phyloP scores from a whole-genome alignment of 768 basidiomycete genomes.

The Lactarius sanguifluus region DNA sequence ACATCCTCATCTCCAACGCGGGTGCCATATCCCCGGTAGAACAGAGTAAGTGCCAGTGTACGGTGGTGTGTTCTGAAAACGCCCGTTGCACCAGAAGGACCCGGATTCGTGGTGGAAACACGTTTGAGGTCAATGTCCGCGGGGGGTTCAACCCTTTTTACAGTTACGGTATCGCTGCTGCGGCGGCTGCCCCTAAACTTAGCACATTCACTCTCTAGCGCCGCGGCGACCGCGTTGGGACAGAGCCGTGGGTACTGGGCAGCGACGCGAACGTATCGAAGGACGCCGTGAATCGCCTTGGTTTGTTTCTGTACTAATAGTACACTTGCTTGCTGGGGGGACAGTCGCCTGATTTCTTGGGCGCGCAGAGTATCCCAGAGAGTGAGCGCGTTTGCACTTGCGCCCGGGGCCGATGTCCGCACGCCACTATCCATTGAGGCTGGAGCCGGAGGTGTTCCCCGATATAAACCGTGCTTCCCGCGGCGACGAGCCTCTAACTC shows the following conservation, averaged over 20 bases:
- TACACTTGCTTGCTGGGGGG: no score
- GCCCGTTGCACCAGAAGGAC: constrained; percentile 10
- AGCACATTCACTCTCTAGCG: neutral
- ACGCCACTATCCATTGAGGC: neutral
- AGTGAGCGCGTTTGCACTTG: constrained; percentile 10
- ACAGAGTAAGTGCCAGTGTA: neutral
- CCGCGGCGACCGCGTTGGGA: constrained; percentile 6
- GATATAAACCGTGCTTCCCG: constrained; percentile 6
- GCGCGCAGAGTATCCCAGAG: constrained; percentile 12
- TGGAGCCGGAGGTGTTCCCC: neutral
- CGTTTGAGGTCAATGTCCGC: constrained; percentile 20
- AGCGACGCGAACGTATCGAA: constrained; percentile 12
- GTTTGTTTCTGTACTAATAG: neutral
- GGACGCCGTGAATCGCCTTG: constrained; percentile 16
- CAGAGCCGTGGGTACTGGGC: neutral
- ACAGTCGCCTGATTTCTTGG: neutral
- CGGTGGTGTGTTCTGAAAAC: no score
- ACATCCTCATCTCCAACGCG: constrained; percentile 16
- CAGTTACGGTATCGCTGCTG: neutral
- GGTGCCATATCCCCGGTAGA: neutral
- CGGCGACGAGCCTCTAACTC: constrained; percentile 15
- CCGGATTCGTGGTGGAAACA: constrained; percentile 21
- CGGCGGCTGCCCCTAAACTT: no score
- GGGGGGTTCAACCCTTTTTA: constrained; percentile 17
- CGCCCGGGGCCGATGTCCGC: constrained; percentile 5